Conservation (phyloP, 2,329 filamentous ascomycete genomes). For the Penicillium sumatraense region DNA sequence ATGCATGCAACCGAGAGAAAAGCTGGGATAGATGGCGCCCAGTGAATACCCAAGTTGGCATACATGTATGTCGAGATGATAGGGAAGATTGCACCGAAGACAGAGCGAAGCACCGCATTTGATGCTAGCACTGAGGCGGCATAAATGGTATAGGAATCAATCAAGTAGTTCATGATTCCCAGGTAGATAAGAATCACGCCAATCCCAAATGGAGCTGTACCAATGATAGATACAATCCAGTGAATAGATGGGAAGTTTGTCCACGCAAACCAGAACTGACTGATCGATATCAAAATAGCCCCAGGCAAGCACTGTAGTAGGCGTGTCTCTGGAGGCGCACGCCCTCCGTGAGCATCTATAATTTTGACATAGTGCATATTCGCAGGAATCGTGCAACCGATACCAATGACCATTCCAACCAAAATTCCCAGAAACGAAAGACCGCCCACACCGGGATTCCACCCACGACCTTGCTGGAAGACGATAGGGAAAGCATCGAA, state of each 20-base stretch:
- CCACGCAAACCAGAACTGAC: constrained; percentile 3
- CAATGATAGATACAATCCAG: constrained; percentile 3
- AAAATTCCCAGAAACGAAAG: background rate
- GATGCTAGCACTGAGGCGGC: constrained; percentile 7
- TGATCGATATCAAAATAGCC: background rate
- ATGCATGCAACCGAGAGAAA: constrained; percentile 3
- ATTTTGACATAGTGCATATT: constrained; percentile 1
- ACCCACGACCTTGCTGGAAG: background rate
- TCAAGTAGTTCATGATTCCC: constrained; percentile 11
- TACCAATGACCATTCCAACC: constrained; percentile 1
- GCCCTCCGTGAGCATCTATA: background rate
- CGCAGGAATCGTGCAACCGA: background rate
- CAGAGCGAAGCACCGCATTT: constrained; percentile 10
- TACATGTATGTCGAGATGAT: constrained; percentile 9
- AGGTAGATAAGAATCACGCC: constrained; percentile 8
- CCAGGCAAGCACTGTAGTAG: background rate
- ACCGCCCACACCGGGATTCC: background rate
- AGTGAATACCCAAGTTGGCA: constrained; percentile 3
- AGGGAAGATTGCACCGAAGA: constrained; percentile 9
- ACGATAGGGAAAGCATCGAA: constrained; percentile 3
- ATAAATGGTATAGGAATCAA: constrained; percentile 11
- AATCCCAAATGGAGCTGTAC: background rate
- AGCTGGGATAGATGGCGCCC: constrained; percentile 1
- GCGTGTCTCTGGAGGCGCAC: background rate
- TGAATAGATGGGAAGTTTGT: background rate